Base-by-base conservation (phyloP, 1,284 basidiomycete species). In the Laetiporus sulphureus region DNA sequence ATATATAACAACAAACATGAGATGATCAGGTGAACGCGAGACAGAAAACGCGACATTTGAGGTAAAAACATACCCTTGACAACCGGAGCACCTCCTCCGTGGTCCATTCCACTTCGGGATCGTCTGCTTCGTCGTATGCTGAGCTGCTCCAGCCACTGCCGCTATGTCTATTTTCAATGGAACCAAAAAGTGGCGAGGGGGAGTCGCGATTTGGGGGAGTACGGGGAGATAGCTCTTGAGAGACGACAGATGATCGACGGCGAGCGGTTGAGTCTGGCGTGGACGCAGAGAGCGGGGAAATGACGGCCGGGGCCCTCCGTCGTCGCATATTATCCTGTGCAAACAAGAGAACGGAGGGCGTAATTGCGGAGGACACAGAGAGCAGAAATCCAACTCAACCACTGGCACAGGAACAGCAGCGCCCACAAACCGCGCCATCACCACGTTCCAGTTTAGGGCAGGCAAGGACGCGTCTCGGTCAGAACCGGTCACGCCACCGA, bases 81-180 rank as follows among this genome's bases (percentile, higher is more conserved):
- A 89, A 71, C 11, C 88, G 63, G 46, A 73, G 67, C 46, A 77
- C 62, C 51, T 89, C 80, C 40, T 88, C 84, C 37, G 72, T 67
- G 55, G 73, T 81, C 86, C 85, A 89, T 47, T 86, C 81, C 40
- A 66, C 75, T 42, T 78, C 77, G 32, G 73, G 65, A 33, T 82
- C 81, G 51, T 81, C 78, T 16, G 62, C 68, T 36, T 62, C 55
- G 41, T 79, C 73, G 51, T 73, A 72, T 52, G 76, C 83, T 18
- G 84, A 87, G 58, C 82, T 85, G 59, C 80, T 83, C 85, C 85
- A 88, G 57, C 83, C 86, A 60, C 85, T 82, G 7, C 79, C 77
- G 61, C 83, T 86, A 58, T 79, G 82, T 49, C 85, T 71, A 55
- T 82, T 76, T 13, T 64, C 65, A 12, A 71, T 57, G 3, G 74